Base-by-base conservation (phyloP, 148 eudicot species). In the Polygonum aviculare region DNA sequence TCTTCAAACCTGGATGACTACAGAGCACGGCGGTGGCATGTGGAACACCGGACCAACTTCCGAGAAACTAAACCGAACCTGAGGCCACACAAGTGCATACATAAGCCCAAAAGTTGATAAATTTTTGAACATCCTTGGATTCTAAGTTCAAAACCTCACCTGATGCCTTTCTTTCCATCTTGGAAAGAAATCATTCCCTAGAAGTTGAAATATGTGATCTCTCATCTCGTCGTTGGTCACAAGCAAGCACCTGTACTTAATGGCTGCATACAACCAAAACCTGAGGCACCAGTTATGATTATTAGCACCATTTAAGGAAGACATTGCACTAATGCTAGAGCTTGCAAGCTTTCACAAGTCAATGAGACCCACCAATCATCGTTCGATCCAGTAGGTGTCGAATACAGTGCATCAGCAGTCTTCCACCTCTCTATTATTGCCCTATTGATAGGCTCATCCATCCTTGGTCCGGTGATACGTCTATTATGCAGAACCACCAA, bases 151-250 rank as follows among this genome's bases (percentile, higher is more conserved):
- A 39, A 40, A 71, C 74, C 81, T 84, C 73, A 90, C 98, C 90
- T 93, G 98, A 83, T 93, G 98, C 81, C 98, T 87, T 82, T 93
- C 98, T 78, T 93, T 93, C 98, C 98, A 91, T 84, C 81, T 93
- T 2, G 96, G 90, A 72, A 93, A 93, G 67, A 93, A 93, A 82
- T 93, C 98, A 81, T 88, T 91, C 69, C 98, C 98, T 67, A 93
- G 73, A 35, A 93, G 91, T 63, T 91, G 96, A 73, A 91, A 91
- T 33, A 85, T 84, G 78, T 93, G 98, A 83, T 93, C 96, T 80
- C 98, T 88, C 98, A 93, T 93, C 84, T 91, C 96, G 75, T 93
- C 98, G 47, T 93, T 93, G 72, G 98, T 93, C 78, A 93, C 91
- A 48, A 93, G 69, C 76, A 93, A 83, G 84, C 93, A 85, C 82